A percentile compares a stretch with the other conserved stretches of the same genome.
These are phyloP conservation scores for Cicer pinnatifidum DNA, from an alignment of 306 rosid species.

Conservation along the genomic window DNA sequence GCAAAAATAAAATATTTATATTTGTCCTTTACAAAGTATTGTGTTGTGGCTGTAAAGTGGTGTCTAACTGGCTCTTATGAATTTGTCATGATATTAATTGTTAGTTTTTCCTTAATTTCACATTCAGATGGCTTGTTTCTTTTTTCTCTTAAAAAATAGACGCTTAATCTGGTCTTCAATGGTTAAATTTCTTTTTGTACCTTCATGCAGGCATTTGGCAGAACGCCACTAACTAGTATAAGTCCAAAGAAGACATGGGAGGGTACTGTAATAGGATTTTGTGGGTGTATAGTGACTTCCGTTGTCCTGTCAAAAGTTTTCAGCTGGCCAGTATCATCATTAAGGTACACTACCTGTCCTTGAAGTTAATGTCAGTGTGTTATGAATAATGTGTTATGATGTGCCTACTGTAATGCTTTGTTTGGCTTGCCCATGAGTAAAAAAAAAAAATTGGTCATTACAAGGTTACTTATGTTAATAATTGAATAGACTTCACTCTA, in stretches of 20 bases:
- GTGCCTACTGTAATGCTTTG: constrained; percentile 11
- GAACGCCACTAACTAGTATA: constrained; percentile 83
- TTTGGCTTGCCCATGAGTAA: constrained; percentile 13
- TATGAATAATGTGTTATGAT: neutral
- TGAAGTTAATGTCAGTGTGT: constrained; percentile 37
- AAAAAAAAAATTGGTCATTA: neutral
- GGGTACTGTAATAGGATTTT: constrained; percentile 89
- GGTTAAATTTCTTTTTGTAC: constrained; percentile 41
- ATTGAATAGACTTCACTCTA: constrained; percentile 20
- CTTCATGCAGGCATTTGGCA: constrained; percentile 78
- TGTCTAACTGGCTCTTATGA: constrained; percentile 10
- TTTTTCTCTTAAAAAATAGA: neutral
- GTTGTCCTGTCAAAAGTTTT: constrained; percentile 65
- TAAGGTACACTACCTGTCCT: constrained; percentile 60
- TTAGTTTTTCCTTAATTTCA: constrained; percentile 35
- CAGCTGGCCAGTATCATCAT: constrained; percentile 82
- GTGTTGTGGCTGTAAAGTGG: constrained; percentile 4
- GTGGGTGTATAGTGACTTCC: constrained; percentile 86
- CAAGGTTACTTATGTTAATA: constrained; percentile 21
- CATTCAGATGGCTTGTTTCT: neutral
- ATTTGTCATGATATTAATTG: constrained; percentile 21
- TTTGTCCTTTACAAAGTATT: constrained; percentile 16
- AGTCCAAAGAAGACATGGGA: constrained; percentile 99
- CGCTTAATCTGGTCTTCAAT: constrained; percentile 27
- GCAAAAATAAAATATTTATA: neutral